Evolutionary conservation across 768 basidiomycete genomes (phyloP).

Genomic region (Auriculariales sp.): DNA sequence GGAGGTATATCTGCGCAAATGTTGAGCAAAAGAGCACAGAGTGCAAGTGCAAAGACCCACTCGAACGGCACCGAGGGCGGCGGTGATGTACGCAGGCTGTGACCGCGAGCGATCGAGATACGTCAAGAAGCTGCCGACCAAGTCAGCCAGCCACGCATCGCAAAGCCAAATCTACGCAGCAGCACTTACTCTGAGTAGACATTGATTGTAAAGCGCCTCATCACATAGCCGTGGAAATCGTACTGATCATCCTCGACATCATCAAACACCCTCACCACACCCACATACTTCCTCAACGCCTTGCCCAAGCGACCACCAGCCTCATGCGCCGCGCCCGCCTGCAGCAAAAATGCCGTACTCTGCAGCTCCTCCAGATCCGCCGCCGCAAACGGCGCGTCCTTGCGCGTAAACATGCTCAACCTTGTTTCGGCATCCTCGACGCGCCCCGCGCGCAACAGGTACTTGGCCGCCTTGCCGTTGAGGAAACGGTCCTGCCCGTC

Average conservation of each 20-base stretch:
- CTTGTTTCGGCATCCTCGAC: constrained; percentile 59
- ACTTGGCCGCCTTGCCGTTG: constrained; percentile 90
- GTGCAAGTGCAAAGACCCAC: constrained; percentile 22
- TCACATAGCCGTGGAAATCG: constrained; percentile 91
- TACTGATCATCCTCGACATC: constrained; percentile 91
- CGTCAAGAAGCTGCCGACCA: constrained; percentile 41
- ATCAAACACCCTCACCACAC: constrained; percentile 65
- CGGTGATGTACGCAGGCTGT: constrained; percentile 60
- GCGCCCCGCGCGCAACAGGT: constrained; percentile 70
- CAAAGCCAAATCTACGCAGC: not conserved
- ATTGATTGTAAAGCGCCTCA: constrained; percentile 78
- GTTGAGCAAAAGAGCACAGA: constrained; percentile 8
- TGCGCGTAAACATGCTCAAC: constrained; percentile 85
- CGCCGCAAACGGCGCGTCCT: constrained; percentile 63
- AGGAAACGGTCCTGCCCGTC: constrained; percentile 93
- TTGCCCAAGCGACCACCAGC: constrained; percentile 50
- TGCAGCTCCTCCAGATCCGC: constrained; percentile 93
- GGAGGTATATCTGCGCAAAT: constrained; percentile 49
- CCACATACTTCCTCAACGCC: constrained; percentile 75
- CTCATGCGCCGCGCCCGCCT: constrained; percentile 63
- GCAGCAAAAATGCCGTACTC: constrained; percentile 70
- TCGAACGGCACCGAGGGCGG: constrained; percentile 55
- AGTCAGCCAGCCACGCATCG: not conserved
- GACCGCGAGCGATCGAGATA: constrained; percentile 75
- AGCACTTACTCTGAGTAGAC: constrained; percentile 66